Conservation (phyloP, 352 stramenopile genomes). For the Hyaloperonospora brassicae region DNA sequence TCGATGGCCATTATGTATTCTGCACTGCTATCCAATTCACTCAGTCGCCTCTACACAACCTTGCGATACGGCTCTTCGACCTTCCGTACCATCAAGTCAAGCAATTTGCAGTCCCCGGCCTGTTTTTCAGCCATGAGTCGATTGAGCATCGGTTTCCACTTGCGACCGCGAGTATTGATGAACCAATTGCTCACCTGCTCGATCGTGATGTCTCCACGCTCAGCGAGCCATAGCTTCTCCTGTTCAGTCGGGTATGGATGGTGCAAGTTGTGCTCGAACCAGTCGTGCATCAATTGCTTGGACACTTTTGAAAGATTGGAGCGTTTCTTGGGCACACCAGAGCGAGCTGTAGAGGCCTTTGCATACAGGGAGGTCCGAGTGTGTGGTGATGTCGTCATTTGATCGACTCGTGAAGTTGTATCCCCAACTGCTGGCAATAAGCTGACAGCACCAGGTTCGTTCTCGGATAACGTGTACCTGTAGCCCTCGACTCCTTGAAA, state of each 20-base stretch:
- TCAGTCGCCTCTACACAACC: background rate
- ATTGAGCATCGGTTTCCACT: constrained; percentile 82
- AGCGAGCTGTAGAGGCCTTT: constrained; percentile 26
- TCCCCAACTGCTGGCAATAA: constrained; percentile 12
- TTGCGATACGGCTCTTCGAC: constrained; percentile 71
- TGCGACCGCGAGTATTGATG: constrained; percentile 77
- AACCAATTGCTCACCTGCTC: constrained; percentile 88
- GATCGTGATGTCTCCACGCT: constrained; percentile 64
- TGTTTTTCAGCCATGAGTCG: constrained; percentile 62
- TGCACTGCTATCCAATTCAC: too few relatives aligned
- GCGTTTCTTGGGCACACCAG: constrained; percentile 50
- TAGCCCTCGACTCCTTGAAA: constrained; percentile 25
- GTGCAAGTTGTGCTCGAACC: constrained; percentile 79
- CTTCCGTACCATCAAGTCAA: constrained; percentile 73
- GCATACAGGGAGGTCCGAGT: constrained; percentile 24
- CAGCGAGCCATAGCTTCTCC: constrained; percentile 66
- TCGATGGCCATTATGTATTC: too few relatives aligned
- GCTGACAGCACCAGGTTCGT: constrained; percentile 5
- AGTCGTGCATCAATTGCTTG: constrained; percentile 62
- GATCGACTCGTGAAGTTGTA: background rate
- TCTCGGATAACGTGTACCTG: constrained; percentile 16
- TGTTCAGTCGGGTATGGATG: constrained; percentile 81
- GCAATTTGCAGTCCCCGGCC: constrained; percentile 46
- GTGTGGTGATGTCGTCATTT: too few relatives aligned
- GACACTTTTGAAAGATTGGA: constrained; percentile 67